Conservation (phyloP, 345 rosid genomes). For the Hibiscus syriacus region DNA sequence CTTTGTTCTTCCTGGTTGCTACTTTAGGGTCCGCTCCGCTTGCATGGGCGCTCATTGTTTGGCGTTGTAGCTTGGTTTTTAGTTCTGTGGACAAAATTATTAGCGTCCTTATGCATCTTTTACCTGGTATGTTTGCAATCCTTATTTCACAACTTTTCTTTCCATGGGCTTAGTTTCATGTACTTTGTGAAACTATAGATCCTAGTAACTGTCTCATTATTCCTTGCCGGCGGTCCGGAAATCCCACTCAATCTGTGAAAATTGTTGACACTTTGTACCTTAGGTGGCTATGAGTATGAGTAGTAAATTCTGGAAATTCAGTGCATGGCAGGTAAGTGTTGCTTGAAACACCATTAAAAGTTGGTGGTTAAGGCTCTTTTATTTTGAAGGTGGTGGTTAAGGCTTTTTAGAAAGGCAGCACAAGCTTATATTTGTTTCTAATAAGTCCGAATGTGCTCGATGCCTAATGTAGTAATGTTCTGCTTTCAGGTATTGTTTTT, state of each 20-base stretch:
- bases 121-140: slow-evolving; percentile 65
- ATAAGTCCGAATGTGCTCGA: background rate
- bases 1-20: slow-evolving; percentile 12
- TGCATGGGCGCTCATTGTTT: slow-evolving; percentile 93
- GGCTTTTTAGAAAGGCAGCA: background rate
- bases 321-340: background rate
- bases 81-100: slow-evolving; percentile 86
- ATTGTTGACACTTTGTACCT: background rate
- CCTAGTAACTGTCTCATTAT: background rate
- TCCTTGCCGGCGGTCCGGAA: background rate
- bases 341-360: background rate
- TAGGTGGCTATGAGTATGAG: background rate
- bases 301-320: background rate
- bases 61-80: slow-evolving; percentile 98
- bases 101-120: slow-evolving; percentile 94
- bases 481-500: slow-evolving; percentile 69
- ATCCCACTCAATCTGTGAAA: background rate
- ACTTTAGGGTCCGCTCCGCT: slow-evolving; percentile 82
- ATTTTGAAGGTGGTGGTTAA: background rate
- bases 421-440: background rate
- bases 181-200: background rate
- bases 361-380: background rate
- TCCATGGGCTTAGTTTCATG: background rate
- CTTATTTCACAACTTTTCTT: too few relatives aligned
- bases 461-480: slow-evolving; percentile 13